phyloP scores from a whole-genome alignment of 1,284 basidiomycete genomes.

The Pascua sp. region DNA sequence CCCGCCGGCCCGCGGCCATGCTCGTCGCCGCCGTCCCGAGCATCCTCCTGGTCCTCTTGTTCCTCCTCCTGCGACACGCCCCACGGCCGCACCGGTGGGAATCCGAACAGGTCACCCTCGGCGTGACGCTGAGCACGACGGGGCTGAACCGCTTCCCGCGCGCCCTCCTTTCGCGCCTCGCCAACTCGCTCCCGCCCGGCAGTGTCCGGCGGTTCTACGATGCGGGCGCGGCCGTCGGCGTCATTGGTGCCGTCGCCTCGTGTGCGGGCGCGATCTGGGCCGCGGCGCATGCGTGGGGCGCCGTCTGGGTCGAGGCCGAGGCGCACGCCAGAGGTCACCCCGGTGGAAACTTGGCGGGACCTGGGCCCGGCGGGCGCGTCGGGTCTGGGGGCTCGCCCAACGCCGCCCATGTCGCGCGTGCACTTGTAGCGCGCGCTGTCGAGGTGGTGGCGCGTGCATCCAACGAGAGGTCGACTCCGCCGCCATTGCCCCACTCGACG shows the following conservation, averaged over 20 bases:
- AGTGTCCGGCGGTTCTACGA: slow-evolving; percentile 22
- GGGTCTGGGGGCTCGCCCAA: too few species aligned
- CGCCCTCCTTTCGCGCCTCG: not conserved
- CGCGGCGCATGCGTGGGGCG: slow-evolving; percentile 24
- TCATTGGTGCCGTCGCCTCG: slow-evolving; percentile 9
- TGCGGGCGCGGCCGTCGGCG: slow-evolving; percentile 12
- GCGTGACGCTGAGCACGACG: slow-evolving; percentile 23
- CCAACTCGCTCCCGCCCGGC: not conserved
- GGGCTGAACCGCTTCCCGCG: slow-evolving; percentile 26
- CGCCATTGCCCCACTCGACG: too few species aligned
- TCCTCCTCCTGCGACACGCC: slow-evolving; percentile 15
- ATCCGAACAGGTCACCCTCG: slow-evolving; percentile 18
- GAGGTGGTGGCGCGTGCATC: not conserved
- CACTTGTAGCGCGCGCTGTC: slow-evolving; percentile 6
- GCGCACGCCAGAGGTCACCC: slow-evolving; percentile 22
- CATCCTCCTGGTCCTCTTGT: slow-evolving; percentile 18
- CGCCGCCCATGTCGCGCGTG: not conserved
- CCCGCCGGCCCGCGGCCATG: slow-evolving; percentile 10
- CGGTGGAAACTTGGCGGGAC: not conserved
- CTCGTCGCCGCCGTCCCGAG: slow-evolving; percentile 25
- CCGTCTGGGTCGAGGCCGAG: slow-evolving; percentile 31
- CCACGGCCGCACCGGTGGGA: slow-evolving; percentile 16
- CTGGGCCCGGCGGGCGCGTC: too few species aligned
- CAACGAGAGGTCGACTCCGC: slow-evolving; percentile 4
- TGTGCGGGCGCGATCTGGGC: slow-evolving; percentile 27